Evolutionary conservation across 176 grass and related monocot species (phyloP).

Genomic region (Cenchrus americanus): DNA sequence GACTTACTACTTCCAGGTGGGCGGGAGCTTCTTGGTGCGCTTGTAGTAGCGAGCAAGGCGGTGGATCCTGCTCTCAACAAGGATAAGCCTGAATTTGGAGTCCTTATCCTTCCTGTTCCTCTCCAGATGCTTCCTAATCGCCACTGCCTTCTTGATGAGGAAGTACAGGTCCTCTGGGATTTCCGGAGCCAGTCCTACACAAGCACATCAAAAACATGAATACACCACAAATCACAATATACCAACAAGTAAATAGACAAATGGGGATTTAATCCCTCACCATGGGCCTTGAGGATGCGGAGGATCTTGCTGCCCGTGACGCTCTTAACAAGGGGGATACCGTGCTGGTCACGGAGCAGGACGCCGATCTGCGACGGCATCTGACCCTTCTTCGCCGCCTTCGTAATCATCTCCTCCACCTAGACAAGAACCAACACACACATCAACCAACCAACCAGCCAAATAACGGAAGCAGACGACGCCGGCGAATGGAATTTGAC

Average conservation of each 20-base stretch:
- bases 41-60: conserved; percentile 95
- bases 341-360: conserved; percentile 84
- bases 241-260: not conserved
- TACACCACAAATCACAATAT: not conserved
- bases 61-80: conserved; percentile 96
- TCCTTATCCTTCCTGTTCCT: conserved; percentile 98
- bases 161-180: conserved; percentile 92
- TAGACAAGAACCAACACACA: not conserved
- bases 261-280: conserved; percentile 33
- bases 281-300: conserved; percentile 86
- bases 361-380: conserved; percentile 88
- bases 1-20: conserved; percentile 94
- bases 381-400: conserved; percentile 86
- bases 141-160: conserved; percentile 89
- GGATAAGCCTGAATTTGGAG: conserved; percentile 87
- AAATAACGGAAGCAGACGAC: not conserved
- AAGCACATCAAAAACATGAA: not conserved
- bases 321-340: conserved; percentile 67
- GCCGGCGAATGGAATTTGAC: not conserved
- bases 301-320: conserved; percentile 93
- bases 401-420: conserved; percentile 86
- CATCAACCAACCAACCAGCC: not conserved
- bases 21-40: conserved; percentile 90
- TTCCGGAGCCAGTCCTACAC: conserved; percentile 66
- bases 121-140: conserved; percentile 92